A percentile compares a stretch with the other conserved stretches of the same genome.
Conservation (phyloP, 441 rosid species). For the Gossypium lobatum region DNA sequence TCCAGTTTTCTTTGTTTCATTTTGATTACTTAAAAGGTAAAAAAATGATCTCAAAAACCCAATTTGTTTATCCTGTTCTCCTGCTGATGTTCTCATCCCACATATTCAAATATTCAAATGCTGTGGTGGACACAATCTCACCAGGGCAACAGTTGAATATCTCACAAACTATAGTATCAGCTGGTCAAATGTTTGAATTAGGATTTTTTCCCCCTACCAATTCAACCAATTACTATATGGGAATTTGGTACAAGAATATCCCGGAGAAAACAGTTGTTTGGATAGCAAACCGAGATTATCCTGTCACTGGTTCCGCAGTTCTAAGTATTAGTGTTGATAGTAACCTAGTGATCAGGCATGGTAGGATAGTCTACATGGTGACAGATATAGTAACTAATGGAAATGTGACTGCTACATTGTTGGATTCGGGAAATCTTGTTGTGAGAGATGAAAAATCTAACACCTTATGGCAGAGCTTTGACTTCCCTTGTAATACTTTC, state of each 20-base stretch:
- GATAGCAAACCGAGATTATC: conserved; percentile 13
- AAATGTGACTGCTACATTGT: neutral
- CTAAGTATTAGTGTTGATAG: neutral
- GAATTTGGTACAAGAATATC: neutral
- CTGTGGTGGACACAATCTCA: neutral
- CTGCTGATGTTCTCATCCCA: neutral
- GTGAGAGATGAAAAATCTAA: conserved; percentile 2
- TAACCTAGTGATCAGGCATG: neutral
- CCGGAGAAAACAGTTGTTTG: neutral
- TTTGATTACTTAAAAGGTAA: neutral
- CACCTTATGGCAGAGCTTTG: conserved; percentile 21
- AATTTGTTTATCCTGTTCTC: neutral
- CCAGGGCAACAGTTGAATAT: neutral
- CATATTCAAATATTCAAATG: neutral
- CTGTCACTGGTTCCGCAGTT: neutral
- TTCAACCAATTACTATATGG: neutral
- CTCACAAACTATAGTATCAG: neutral
- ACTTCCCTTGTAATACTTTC: conserved; percentile 15
- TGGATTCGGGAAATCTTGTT: conserved; percentile 24
- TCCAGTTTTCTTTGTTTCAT: neutral
- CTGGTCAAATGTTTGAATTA: conserved; percentile 4
- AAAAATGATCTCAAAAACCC: neutral
- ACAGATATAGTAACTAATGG: neutral
- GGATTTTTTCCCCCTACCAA: neutral
- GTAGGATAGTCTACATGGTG: neutral